Conservation (phyloP, 2,329 filamentous ascomycete genomes). For the Pyricularia pennisetigena region DNA sequence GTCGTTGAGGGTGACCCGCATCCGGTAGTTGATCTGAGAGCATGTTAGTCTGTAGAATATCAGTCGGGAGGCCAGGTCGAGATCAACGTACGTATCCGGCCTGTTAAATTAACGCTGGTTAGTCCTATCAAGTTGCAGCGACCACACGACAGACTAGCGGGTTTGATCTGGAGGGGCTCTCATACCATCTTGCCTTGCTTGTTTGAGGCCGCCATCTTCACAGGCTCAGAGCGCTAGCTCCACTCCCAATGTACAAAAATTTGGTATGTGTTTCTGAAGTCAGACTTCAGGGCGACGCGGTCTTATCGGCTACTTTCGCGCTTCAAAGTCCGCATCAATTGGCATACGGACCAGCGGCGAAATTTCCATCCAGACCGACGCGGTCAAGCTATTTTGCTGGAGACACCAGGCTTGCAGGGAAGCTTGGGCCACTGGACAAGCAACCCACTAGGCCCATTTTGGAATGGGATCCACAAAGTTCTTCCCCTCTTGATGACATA, state of each 20-base stretch:
- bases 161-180: conserved; percentile 22
- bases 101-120: conserved; percentile 40
- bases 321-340: conserved; percentile 21
- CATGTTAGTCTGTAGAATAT: conserved; percentile 13
- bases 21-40: conserved; percentile 93
- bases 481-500: neutral
- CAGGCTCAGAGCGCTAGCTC: conserved; percentile 28
- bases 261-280: conserved; percentile 25
- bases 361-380: neutral
- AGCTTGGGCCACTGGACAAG: conserved; percentile 7
- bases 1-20: conserved; percentile 93
- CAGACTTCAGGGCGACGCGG: conserved; percentile 18
- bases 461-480: neutral
- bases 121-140: neutral
- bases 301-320: conserved; percentile 16
- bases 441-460: neutral
- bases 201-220: conserved; percentile 58
- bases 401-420: neutral
- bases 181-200: conserved; percentile 99
- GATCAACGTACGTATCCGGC: conserved; percentile 57
- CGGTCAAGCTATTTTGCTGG: conserved; percentile 4
- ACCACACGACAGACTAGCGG: conserved; percentile 15
- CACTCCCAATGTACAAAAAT: conserved; percentile 32
- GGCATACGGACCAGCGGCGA: conserved; percentile 3
- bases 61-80: neutral